Percentiles rank a stretch among this genome's conserved stretches.
Conservation (phyloP, 768 basidiomycete species). For the Suillus brevipes region DNA sequence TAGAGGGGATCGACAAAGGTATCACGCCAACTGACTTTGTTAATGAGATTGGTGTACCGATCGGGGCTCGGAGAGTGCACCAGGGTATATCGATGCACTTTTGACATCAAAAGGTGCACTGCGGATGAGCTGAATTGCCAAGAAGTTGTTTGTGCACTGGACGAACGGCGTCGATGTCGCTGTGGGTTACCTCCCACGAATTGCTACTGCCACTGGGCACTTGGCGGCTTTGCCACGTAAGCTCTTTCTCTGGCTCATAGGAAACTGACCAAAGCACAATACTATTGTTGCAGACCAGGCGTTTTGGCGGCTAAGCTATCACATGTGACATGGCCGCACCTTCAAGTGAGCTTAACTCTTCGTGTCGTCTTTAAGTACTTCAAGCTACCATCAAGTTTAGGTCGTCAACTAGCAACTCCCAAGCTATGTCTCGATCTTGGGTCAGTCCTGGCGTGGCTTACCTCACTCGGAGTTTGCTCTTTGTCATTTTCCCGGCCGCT, state of each 20-base stretch:
- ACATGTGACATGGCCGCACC: neutral
- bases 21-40: too few relatives aligned
- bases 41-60: too few relatives aligned
- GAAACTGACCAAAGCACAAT: neutral
- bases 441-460: conserved; percentile 25
- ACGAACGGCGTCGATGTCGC: neutral
- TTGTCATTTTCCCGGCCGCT: conserved; percentile 13
- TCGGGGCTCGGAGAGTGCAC: too few relatives aligned
- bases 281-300: neutral
- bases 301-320: neutral
- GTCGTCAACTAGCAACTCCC: neutral
- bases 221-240: neutral
- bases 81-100: too few relatives aligned
- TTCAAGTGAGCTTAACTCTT: neutral
- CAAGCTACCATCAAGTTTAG: neutral
- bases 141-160: neutral
- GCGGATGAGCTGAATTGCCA: neutral
- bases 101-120: neutral
- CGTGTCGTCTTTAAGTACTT: neutral
- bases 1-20: too few relatives aligned
- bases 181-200: neutral
- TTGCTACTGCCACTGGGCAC: neutral
- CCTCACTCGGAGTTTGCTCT: conserved; percentile 16
- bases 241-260: neutral
- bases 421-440: neutral